Evolutionary conservation across 805 yeast species (phyloP).

Genomic region (Jamesozyma spencerorum): DNA sequence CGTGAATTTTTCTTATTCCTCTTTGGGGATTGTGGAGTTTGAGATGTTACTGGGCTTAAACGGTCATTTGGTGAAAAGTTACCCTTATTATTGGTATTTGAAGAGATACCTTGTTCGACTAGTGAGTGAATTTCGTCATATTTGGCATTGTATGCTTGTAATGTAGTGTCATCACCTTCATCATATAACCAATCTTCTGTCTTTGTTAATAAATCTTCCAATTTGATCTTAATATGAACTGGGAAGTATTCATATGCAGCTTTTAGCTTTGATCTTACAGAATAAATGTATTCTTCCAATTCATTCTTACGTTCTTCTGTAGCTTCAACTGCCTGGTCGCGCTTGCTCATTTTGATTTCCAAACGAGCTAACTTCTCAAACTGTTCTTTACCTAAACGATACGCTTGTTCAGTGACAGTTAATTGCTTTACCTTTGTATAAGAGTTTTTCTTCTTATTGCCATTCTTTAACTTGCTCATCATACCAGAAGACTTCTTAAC

Average conservation of each 20-base stretch:
- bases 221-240: constrained; percentile 59
- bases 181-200: constrained; percentile 77
- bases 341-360: constrained; percentile 74
- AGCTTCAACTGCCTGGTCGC: constrained; percentile 93
- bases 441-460: too few relatives aligned
- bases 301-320: constrained; percentile 98
- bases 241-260: constrained; percentile 77
- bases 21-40: too few relatives aligned
- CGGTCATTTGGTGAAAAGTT: too few relatives aligned
- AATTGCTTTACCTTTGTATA: neutral
- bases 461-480: too few relatives aligned
- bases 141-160: constrained; percentile 93
- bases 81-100: too few relatives aligned
- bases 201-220: constrained; percentile 60
- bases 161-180: constrained; percentile 82
- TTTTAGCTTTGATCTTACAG: constrained; percentile 90
- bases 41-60: too few relatives aligned
- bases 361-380: constrained; percentile 60
- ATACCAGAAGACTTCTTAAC: constrained; percentile 41
- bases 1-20: too few relatives aligned
- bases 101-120: too few relatives aligned
- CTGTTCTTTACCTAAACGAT: constrained; percentile 46
- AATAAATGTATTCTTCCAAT: constrained; percentile 94
- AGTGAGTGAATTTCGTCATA: constrained; percentile 65
- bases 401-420: constrained; percentile 46